phyloP scores from a whole-genome alignment of 2,329 filamentous ascomycete genomes.

The Aspergillus calidoustus region DNA sequence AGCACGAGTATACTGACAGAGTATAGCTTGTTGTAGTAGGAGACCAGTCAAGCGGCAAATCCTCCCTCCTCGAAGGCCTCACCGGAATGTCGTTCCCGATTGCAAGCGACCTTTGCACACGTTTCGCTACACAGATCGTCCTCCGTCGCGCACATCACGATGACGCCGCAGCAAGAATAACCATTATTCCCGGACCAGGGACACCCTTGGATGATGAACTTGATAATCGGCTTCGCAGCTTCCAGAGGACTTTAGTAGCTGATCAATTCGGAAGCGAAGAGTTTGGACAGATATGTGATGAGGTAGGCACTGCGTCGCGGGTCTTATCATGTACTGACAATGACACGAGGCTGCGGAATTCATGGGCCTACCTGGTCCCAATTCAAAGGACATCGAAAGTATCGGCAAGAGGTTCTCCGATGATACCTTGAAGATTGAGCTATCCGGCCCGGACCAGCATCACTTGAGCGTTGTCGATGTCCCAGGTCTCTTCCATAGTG shows the following conservation, averaged over 20 bases:
- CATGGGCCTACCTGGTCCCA: constrained; percentile 33
- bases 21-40: constrained; percentile 39
- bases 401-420: constrained; percentile 41
- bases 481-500: constrained; percentile 47
- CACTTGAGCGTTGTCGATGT: constrained; percentile 52
- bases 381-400: constrained; percentile 17
- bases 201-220: constrained; percentile 21
- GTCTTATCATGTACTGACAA: background rate
- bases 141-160: constrained; percentile 26
- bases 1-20: background rate
- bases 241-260: constrained; percentile 14
- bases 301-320: constrained; percentile 21
- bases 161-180: constrained; percentile 29
- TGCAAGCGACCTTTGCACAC: constrained; percentile 35
- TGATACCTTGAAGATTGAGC: constrained; percentile 50
- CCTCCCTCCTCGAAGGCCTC: constrained; percentile 36
- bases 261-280: constrained; percentile 25
- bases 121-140: constrained; percentile 39
- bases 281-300: constrained; percentile 29
- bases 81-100: constrained; percentile 37
- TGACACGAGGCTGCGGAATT: constrained; percentile 27
- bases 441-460: constrained; percentile 45
- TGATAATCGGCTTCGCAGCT: constrained; percentile 23
- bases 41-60: constrained; percentile 41
- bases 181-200: constrained; percentile 38